Evolutionary conservation across 805 yeast species (phyloP), one percentile per base, ranked within the genome.

Genomic region (Teunomyces funiuensis): DNA sequence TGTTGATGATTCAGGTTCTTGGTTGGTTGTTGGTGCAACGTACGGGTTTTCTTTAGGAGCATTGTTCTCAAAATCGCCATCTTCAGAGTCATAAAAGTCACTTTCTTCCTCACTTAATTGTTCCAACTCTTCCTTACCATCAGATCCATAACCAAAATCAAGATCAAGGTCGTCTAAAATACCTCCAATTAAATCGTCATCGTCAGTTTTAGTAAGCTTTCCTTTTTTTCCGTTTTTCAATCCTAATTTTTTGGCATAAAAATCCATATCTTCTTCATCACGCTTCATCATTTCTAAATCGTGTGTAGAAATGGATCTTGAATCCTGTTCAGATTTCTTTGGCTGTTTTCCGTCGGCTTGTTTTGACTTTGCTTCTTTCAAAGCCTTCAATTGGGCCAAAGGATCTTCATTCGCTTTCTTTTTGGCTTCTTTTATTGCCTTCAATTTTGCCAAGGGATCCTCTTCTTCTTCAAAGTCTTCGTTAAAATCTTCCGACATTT

Each of bases 171-270:
- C 96, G 40, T 87, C 96, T 4, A 89, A 65, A 16, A 89, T 58
- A n/a, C 89, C 95, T 34, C 86, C 96, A 36, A 89, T 69, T 2
- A 83, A 77, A 61, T 88, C 96, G 54, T 84, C 85, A 10, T 80
- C 88, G 28, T 74, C 82, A 3, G 56, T 56, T 47, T 75, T 76
- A 28, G 72, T 63, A 36, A 83, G 66, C 39, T 62, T 66, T 3
- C 65, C 43, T 11, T 69, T 71, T 41, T 72, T 74, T 0, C 80
- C 77, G 48, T 80, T 80, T 42, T 69, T 71, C 51, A 86, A 59
- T 1, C 95, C 95, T 7, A 90, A 69, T 53, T 85, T 83, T 47
- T 83, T 84, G 3, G 97, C 90, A 59, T 88, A 90, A 55, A 83
- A 88, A 31, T 76, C 79, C 64, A 86, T 82, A 40, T 90, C 96